A percentile compares a stretch with the other conserved stretches of the same genome.
Evolutionary conservation across 2,329 filamentous ascomycete genomes (phyloP).

Genomic region (Paraphaeosphaeria sporulosa): DNA sequence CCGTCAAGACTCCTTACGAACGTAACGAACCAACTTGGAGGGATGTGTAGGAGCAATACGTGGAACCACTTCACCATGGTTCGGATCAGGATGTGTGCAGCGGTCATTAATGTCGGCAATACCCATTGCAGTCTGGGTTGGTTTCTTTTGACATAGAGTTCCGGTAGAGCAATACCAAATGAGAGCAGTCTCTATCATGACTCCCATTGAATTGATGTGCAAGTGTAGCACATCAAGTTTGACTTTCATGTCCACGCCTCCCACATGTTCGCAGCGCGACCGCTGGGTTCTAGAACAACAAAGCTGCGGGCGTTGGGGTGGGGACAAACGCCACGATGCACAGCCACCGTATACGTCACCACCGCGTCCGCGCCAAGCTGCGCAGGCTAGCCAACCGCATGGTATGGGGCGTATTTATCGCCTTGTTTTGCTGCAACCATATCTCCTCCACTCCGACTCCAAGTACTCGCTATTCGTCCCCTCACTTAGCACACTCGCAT

Average conservation of each 20-base stretch:
- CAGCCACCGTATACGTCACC: constrained; percentile 36
- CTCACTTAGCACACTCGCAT: background rate
- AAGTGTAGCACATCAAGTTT: background rate
- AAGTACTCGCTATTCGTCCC: background rate
- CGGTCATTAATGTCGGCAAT: background rate
- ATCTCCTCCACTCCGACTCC: background rate
- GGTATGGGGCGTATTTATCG: constrained; percentile 6
- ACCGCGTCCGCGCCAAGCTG: constrained; percentile 25
- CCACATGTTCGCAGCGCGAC: background rate
- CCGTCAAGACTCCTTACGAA: constrained; percentile 63
- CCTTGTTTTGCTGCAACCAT: constrained; percentile 8
- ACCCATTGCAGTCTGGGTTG: constrained; percentile 13
- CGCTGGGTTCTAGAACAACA: background rate
- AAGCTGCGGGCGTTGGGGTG: background rate
- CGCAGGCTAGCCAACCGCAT: constrained; percentile 17
- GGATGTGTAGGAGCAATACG: constrained; percentile 44
- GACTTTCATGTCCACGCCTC: background rate
- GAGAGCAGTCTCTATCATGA: constrained; percentile 12
- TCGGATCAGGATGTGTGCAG: background rate
- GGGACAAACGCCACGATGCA: constrained; percentile 6
- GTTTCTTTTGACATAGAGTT: constrained; percentile 4
- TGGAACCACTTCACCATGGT: background rate
- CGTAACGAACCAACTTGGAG: constrained; percentile 45
- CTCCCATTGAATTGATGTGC: no score
- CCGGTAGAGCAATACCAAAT: constrained; percentile 10